These are phyloP conservation scores for Hanseniaspora vineae DNA, from an alignment of 805 yeast species.

Conservation along the genomic window DNA sequence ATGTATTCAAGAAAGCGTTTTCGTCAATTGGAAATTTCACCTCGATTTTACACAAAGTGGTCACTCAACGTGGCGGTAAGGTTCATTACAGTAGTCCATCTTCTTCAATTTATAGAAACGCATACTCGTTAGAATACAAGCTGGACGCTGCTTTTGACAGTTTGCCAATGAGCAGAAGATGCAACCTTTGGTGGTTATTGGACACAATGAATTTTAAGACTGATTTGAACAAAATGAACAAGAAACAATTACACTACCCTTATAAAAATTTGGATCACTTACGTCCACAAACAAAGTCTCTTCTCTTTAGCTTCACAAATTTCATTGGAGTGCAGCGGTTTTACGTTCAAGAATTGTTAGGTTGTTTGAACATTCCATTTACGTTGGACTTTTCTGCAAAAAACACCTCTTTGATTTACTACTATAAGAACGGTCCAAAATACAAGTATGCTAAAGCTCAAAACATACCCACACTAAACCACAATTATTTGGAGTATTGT, in stretches of 20 bases:
- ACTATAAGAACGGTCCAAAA: conserved; percentile 41
- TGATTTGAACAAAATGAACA: not conserved
- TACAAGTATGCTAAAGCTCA: conserved; percentile 63
- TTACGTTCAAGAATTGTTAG: conserved; percentile 52
- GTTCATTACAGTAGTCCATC: no score
- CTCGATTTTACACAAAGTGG: no score
- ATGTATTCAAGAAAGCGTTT: no score
- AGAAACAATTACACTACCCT: not conserved
- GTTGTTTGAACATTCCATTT: conserved; percentile 62
- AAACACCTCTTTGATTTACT: conserved; percentile 64
- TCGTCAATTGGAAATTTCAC: no score
- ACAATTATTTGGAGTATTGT: not conserved
- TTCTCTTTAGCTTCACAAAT: conserved; percentile 57
- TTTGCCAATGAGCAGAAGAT: not conserved
- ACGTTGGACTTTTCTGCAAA: conserved; percentile 49
- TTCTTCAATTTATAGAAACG: not conserved
- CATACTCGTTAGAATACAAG: not conserved
- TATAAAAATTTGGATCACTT: not conserved
- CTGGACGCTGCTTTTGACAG: not conserved
- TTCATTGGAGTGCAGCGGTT: conserved; percentile 76
- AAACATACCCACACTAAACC: conserved; percentile 13
- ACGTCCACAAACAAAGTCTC: conserved; percentile 24
- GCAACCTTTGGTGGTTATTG: not conserved
- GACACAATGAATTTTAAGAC: not conserved
- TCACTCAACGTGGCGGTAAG: no score